These are phyloP conservation scores for Amniculicola lignicola DNA, from an alignment of 495 filamentous ascomycete genomes.

Conservation along the genomic window DNA sequence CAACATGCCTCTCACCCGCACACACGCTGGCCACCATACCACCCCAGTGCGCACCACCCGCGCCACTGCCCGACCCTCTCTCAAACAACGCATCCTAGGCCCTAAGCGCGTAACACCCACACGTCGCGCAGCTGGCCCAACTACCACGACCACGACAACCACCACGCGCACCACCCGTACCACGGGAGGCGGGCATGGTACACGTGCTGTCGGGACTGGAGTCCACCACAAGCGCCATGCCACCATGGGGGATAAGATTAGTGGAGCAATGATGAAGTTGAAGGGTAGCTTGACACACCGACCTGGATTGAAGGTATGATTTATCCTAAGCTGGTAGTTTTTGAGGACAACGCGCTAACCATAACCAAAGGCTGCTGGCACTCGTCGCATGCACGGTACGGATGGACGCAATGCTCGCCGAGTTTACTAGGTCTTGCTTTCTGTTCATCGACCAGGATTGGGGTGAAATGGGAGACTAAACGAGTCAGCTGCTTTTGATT, in stretches of 20 bases:
- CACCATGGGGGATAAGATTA: conserved; percentile 65
- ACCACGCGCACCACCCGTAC: conserved; percentile 31
- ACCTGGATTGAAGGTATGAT: conserved; percentile 60
- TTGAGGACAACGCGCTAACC: conserved; percentile 7
- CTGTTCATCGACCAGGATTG: too few species aligned
- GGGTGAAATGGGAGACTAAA: too few species aligned
- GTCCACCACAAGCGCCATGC: conserved; percentile 56
- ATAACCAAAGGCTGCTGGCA: conserved; percentile 61
- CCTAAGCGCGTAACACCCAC: conserved; percentile 21
- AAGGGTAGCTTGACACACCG: conserved; percentile 60
- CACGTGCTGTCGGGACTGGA: too few species aligned
- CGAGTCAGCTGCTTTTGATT: too few species aligned
- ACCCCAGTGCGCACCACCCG: conserved; percentile 27
- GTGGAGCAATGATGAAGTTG: conserved; percentile 63
- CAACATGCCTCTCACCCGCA: conserved; percentile 21
- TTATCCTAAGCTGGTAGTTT: neutral
- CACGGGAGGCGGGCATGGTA: conserved; percentile 15
- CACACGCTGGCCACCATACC: conserved; percentile 10
- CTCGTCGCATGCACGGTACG: conserved; percentile 67
- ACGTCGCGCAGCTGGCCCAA: conserved; percentile 39
- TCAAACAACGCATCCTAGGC: conserved; percentile 37
- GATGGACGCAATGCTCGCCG: conserved; percentile 54
- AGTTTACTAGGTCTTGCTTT: too few species aligned
- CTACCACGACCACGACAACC: conserved; percentile 43
- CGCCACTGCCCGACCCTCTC: conserved; percentile 30